Evolutionary conservation across 2,329 filamentous ascomycete species (phyloP), one percentile per base, ranked within the genome.

Genomic region (Diaporthe citrichinensis): DNA sequence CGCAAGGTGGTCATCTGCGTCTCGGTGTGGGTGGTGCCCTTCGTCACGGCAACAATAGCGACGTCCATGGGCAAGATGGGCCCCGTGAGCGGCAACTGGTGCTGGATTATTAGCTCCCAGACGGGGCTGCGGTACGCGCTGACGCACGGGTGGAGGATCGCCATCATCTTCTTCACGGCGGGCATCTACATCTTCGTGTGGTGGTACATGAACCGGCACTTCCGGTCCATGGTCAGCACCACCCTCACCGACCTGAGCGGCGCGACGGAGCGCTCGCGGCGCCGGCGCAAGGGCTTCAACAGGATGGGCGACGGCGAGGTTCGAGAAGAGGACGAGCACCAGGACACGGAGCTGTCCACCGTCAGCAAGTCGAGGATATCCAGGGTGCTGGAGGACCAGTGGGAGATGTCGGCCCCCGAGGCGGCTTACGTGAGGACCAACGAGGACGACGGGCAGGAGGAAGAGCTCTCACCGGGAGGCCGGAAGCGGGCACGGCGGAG

Each of bases 101-200:
- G 86, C 79, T 88, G 86, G 86, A 87, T 88, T 75, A 79, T 82
- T 17, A 77, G 80, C 17, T 77, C 81, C 3, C 79, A 83, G n/a
- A 78, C 81, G 36, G 83, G 83, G 17, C 80, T 87, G n/a, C 84
- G 86, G 36, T 88, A 88, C 74, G 83, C 80, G 2, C 80, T 88
- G 67, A 85, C 84, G 0, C 86, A 88, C 74, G 86, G 83, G 55
- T 87, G 86, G 86, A 84, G 86, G 8, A 83, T 87, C 68, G 80
- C 82, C 23, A 85, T 87, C 53, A 85, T 88, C 69, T 76, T 84
- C 51, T 78, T 79, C 10, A 86, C 84, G 0, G 81, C 87, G 25
- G 79, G 75, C 49, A 85, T 87, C 28, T 88, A 88, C 74, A 79
- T 82, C 1, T 87, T 85, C 72, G 83, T 88, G 28, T 86, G 85